phyloP scores from a whole-genome alignment of 2,329 filamentous ascomycete genomes.

The Erysiphe pulchra region DNA sequence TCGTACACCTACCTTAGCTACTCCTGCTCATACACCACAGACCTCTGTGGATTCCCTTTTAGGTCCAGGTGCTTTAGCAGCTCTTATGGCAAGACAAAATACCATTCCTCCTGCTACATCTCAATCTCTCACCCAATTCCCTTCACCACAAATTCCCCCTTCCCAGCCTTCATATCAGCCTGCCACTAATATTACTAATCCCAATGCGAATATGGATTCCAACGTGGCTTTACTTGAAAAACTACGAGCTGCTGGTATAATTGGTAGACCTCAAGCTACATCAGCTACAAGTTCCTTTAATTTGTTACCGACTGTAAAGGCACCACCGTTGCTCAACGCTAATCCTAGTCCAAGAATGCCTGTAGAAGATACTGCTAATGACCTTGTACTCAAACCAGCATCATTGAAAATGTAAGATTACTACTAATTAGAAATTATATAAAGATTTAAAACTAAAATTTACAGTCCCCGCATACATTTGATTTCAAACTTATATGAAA shows the following conservation, averaged over 20 bases:
- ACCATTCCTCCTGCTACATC: conserved; percentile 24
- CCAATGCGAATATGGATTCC: conserved; percentile 19
- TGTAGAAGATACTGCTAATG: conserved; percentile 15
- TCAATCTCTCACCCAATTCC: conserved; percentile 18
- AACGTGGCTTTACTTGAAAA: conserved; percentile 29
- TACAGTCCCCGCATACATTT: conserved; percentile 47
- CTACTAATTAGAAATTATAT: not conserved
- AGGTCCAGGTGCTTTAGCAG: conserved; percentile 19
- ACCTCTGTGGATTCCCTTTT: conserved; percentile 29
- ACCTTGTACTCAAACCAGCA: conserved; percentile 34
- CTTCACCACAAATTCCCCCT: conserved; percentile 23
- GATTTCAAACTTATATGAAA: conserved; percentile 50
- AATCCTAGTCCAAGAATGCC: conserved; percentile 7
- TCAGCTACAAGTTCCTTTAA: conserved; percentile 15
- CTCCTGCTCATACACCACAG: conserved; percentile 9
- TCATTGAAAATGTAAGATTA: conserved; percentile 49
- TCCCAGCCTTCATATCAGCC: conserved; percentile 15
- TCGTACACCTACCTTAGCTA: conserved; percentile 8
- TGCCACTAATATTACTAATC: conserved; percentile 15
- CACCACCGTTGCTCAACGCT: conserved; percentile 7
- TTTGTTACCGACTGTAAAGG: conserved; percentile 15
- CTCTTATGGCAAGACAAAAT: conserved; percentile 27
- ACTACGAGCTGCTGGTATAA: conserved; percentile 40
- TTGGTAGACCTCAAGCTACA: conserved; percentile 22
- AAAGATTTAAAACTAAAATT: conserved; percentile 3